A percentile compares a stretch with the other conserved stretches of the same genome.
Evolutionary conservation across 192 early-diverging fungal species (phyloP).

Genomic region (Entomortierella lignicola): DNA sequence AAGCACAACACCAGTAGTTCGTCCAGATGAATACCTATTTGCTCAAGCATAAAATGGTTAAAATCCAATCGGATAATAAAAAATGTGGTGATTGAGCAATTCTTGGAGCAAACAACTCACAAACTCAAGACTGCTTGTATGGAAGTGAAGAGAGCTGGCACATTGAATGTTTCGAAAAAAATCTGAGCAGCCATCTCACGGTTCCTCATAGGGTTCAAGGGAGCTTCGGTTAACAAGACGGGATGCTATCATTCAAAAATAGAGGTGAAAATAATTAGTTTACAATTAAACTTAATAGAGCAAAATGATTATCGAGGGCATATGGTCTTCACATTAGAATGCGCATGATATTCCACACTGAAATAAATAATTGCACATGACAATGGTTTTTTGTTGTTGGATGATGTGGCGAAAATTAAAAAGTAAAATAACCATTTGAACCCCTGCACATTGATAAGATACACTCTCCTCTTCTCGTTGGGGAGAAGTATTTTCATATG

Average conservation of each 20-base stretch:
- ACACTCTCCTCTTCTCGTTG: neutral
- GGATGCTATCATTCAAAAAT: constrained; percentile 77
- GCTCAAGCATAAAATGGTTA: no score
- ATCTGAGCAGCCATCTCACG: constrained; percentile 95
- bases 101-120: constrained; percentile 53
- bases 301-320: constrained; percentile 9
- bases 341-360: constrained; percentile 19
- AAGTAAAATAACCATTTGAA: neutral
- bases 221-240: constrained; percentile 96
- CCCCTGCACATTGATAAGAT: neutral
- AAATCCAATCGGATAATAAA: neutral
- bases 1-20: constrained; percentile 96
- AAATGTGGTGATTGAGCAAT: neutral
- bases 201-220: constrained; percentile 92
- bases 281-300: neutral
- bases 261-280: neutral
- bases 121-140: constrained; percentile 98
- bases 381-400: constrained; percentile 5
- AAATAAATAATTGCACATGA: constrained; percentile 42
- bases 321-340: neutral
- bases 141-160: constrained; percentile 95
- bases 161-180: constrained; percentile 99
- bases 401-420: constrained; percentile 14
- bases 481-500: neutral
- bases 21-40: constrained; percentile 91